Evolutionary conservation across 139 green algal genomes (phyloP), one percentile per base, ranked within the genome.

Genomic region (Ettlia oleoabundans): DNA sequence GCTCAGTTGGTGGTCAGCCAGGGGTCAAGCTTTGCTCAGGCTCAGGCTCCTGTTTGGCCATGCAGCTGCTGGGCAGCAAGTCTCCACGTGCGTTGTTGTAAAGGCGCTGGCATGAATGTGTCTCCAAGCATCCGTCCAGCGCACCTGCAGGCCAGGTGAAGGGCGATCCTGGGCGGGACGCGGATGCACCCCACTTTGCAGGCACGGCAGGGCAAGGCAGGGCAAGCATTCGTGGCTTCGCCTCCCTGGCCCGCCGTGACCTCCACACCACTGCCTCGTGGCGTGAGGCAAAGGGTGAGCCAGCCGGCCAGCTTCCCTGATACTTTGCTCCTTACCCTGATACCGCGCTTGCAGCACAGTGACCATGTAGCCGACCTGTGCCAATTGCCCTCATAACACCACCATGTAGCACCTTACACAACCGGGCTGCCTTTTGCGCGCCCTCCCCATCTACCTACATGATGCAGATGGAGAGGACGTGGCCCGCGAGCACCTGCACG

Each of bases 391-490:
- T n/a, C n/a, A n/a, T n/a, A n/a, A n/a, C n/a, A n/a, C n/a, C n/a
- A n/a, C n/a, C n/a, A n/a, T n/a, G n/a, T n/a, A n/a, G n/a, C n/a
- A n/a, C n/a, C n/a, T n/a, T n/a, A n/a, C n/a, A n/a, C n/a, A n/a
- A n/a, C n/a, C n/a, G n/a, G 10, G 47, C 47, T 58, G 47, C 47
- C 47, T 15, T 58, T 58, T 58, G 13, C 47, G 15, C 15, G 47
- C 47, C 3, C 35, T 22, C 30, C 32, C 43, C 32, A 10, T 71
- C 32, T 22, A 22, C 64, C 26, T 41, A 2, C 33, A 42, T 41
- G 33, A 40, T 38, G 3, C 69, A 85, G 66, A 86, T 42, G 81
- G 81, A 18, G 81, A 86, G 55, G 81, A 86, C 21, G 55, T 82
- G 37, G 81, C 81, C 1, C 71, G 81, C 18, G 69, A 86, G 70